Evolutionary conservation across 2,329 filamentous ascomycete genomes (phyloP), one percentile per base, ranked within the genome.

Genomic region (Sphaerostilbella broomeana): DNA sequence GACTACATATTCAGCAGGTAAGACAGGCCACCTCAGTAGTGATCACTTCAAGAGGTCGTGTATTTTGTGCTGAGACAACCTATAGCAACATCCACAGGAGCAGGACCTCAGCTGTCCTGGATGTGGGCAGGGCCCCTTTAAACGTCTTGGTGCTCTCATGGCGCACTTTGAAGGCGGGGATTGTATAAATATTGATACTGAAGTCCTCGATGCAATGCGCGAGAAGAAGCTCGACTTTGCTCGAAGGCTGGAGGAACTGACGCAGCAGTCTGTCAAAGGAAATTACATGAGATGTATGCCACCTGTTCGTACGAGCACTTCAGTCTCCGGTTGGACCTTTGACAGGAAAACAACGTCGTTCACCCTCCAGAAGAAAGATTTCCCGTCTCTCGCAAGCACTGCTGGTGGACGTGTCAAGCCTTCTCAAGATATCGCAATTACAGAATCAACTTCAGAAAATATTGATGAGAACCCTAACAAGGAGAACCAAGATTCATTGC

Each of bases 31-130:
- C n/a, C n/a, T n/a, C n/a, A n/a, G n/a, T n/a, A n/a, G n/a, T n/a
- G n/a, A n/a, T n/a, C n/a, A n/a, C n/a, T n/a, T n/a, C n/a, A n/a
- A n/a, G n/a, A n/a, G n/a, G 10, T 13, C 12, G 16, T 25, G 15
- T 6, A n/a, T 8, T 19, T 19, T 37, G 26, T 26, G 4, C 26
- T 12, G 9, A n/a, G 11, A 7, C 26, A 31, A 13, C 35, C 22
- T 15, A 10, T n/a, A 70, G 66, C 34, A 47, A 9, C 69, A 72
- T 41, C 57, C 59, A 5, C 46, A 59, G 10, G 48, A 55, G 13
- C 66, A 72, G 38, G 43, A 62, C 2, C 58, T 77, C 2, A 32
- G 46, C 3, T 77, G 73, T 33, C 69, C 70, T 1, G 72, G 65
- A 18, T 77, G 73, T 42, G 35, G 50, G 0, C 43, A 50, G 1